Base-by-base conservation (phyloP, 1,284 basidiomycete species). In the Takashimella koratensis region DNA sequence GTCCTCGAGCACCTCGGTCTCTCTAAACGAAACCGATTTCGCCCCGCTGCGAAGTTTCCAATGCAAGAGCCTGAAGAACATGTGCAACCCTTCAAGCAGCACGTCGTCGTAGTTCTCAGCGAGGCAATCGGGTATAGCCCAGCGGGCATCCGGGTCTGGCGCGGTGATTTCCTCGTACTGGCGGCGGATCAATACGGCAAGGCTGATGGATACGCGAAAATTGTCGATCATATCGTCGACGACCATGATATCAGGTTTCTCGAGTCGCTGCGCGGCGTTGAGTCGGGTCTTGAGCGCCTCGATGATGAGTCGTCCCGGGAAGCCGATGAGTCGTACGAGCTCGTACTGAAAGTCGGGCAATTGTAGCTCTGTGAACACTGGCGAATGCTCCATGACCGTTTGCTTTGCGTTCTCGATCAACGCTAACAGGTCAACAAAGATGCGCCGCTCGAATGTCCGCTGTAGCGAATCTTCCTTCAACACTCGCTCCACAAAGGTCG, bases 211-310 rank as follows among this genome's bases (percentile, higher is more conserved):
- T 50, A 95, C 82, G 66, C 95, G 88, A 60, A 98, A 81, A 71
- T 97, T 94, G 65, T 95, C 93, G 16, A 87, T 87, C 79, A 97
- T 88, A 72, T 98, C 94, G 74, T 98, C 92, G 62, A 98, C 88
- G 56, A 97, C 90, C 58, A 96, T 82, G 51, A 90, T 81, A 43
- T 66, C 91, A 84, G 22, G 93, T 60, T 96, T 90, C 65, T 84
- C 85, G 56, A 98, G 82, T 66, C 92, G 92, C 68, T 86, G 84
- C 4, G 92, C 90, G 58, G 95, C 96, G 57, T 92, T 88, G 26
- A 98, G 82, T 40, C 93, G 87, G 24, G 95, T 85, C 48, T 87
- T 88, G 52, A 98, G 80, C 43, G 87, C 87, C 47, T 94, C 94
- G 70, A 97, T 89, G 24, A 94, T 90, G 46, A 99, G 86, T 63